Evolutionary conservation across 306 rosid species (phyloP).

Genomic region (Quercus alba): DNA sequence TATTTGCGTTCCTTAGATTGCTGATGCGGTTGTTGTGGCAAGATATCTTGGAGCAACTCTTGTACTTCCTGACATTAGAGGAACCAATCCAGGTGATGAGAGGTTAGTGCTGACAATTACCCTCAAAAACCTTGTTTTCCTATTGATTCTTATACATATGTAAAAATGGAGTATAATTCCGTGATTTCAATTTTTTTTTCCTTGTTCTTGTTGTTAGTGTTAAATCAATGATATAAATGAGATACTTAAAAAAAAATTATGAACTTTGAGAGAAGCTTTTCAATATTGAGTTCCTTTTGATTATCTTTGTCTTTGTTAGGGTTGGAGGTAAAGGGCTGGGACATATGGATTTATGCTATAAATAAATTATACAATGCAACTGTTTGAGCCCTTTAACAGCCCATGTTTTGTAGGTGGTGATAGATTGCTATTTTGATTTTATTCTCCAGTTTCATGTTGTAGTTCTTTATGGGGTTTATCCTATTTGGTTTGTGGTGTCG

Average conservation of each 20-base stretch:
- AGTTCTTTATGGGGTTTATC: background rate
- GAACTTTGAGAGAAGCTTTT: conserved; percentile 4
- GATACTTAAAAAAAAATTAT: background rate
- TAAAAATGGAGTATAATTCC: background rate
- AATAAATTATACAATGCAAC: background rate
- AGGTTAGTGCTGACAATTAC: conserved; percentile 48
- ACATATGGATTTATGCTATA: background rate
- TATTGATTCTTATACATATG: background rate
- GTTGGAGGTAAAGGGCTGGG: too few species aligned
- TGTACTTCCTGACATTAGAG: conserved; percentile 91
- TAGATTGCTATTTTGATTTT: background rate
- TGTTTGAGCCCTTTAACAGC: background rate
- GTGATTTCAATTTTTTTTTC: conserved; percentile 8
- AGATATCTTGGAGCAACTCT: conserved; percentile 91
- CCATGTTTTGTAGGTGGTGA: background rate
- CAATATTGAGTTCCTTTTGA: background rate
- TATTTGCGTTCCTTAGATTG: conserved; percentile 47
- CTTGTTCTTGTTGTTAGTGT: conserved; percentile 4
- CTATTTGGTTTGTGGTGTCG: background rate
- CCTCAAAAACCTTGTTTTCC: background rate
- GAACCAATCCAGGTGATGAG: conserved; percentile 90
- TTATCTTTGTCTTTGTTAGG: background rate
- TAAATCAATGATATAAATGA: background rate
- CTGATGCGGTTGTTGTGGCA: conserved; percentile 92
- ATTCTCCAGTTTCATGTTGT: background rate